Evolutionary conservation across 2,329 filamentous ascomycete species (phyloP).

Genomic region (Fusarium torulosum): DNA sequence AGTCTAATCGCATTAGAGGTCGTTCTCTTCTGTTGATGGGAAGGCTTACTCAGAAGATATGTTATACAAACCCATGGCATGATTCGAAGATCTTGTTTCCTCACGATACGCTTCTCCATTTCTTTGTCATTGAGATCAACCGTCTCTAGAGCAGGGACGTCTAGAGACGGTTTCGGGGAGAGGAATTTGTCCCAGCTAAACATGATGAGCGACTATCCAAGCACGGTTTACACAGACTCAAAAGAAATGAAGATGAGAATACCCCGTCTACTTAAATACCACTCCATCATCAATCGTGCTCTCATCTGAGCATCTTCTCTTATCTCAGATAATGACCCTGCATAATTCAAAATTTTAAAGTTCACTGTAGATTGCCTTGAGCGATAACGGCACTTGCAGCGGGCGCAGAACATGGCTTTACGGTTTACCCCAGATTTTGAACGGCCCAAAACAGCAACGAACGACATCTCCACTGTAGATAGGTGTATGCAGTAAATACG

Average conservation of each 20-base stretch:
- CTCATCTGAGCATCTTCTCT: background rate
- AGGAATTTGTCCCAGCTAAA: slow-evolving; percentile 40
- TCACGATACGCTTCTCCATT: slow-evolving; percentile 52
- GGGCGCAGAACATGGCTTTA: slow-evolving; percentile 16
- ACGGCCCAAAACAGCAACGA: slow-evolving; percentile 15
- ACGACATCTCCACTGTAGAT: slow-evolving; percentile 29
- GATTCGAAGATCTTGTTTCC: slow-evolving; percentile 52
- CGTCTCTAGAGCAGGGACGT: slow-evolving; percentile 52
- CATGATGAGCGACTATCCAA: slow-evolving; percentile 18
- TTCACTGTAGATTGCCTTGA: slow-evolving; percentile 1
- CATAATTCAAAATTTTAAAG: slow-evolving; percentile 4
- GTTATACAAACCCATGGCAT: slow-evolving; percentile 52
- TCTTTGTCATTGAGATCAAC: slow-evolving; percentile 52
- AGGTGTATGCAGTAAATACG: slow-evolving; percentile 9
- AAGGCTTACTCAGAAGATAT: slow-evolving; percentile 48
- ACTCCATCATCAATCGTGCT: background rate
- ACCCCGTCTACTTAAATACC: slow-evolving; percentile 20
- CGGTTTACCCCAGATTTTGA: slow-evolving; percentile 39
- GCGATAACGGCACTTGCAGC: slow-evolving; percentile 35
- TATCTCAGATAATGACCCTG: slow-evolving; percentile 20
- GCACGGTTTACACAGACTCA: background rate
- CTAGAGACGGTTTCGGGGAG: slow-evolving; percentile 49
- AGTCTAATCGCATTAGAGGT: slow-evolving; percentile 20
- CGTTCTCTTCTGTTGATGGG: background rate
- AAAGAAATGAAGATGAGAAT: background rate